Base-by-base conservation (phyloP, 1,284 basidiomycete species). In the Ceratobasidium sp. region DNA sequence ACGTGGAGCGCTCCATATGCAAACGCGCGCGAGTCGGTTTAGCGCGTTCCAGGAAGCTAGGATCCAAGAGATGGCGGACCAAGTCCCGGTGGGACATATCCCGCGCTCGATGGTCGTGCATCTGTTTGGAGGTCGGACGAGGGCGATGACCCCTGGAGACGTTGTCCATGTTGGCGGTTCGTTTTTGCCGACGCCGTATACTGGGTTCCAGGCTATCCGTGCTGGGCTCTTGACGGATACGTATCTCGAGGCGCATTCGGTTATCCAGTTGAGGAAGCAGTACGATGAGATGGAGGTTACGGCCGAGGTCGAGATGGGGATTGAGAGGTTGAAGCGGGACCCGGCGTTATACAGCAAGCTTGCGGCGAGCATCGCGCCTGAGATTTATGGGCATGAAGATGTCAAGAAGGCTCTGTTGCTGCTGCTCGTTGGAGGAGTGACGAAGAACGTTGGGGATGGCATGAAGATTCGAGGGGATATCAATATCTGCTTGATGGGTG, bases 41-140 rank as follows among this genome's bases (percentile, higher is more conserved):
- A 95, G 94, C 82, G 96, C 97, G 0, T 99, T 99, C 89, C 98
- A 99, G 84, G 98, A 99, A 85, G 92, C 98, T 81, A 98, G 98
- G 86, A 96, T 99, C 66, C 98, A 99, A 85, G 98, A 99, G 86
- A 98, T 99, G 97, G 95, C 98, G 33, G 98, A 99, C 83, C 98
- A 99, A 92, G 98, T 99, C 0, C 98, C 98, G 28, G 97, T 99
- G 50, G 98, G 98, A 3, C 98, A 99, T 84, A 99, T 99, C 79
- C 98, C 98, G 44, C 93, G 98, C 50, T 96, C 96, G 1, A 99
- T 99, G 98, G 97, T 96, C 0, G 86, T 99, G 42, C 97, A 99
- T 84, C 88, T 99, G 52, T 93, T 96, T 81, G 98, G 98, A 15
- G 92, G 90, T 77, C 89, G 98, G 61, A 97, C 96, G 3, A 93